A percentile compares a stretch with the other conserved stretches of the same genome.
Conservation (phyloP, 129 eudicot species). For the Chrysanthemum seticuspe region DNA sequence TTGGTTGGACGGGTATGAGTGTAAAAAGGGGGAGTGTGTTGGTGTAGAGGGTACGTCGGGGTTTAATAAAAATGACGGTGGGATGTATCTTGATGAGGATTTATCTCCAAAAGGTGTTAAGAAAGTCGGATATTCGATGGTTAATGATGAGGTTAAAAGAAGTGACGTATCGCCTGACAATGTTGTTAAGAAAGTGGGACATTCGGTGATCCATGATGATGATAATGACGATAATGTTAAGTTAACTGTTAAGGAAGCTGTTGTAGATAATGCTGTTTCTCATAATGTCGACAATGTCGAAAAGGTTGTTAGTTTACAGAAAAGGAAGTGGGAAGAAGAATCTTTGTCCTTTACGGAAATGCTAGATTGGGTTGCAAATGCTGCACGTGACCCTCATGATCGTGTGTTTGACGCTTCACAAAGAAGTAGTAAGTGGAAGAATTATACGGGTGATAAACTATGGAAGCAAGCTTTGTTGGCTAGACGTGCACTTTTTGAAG, state of each 20-base stretch:
- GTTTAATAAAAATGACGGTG: conserved; percentile 20
- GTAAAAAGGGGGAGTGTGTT: no score
- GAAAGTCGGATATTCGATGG: conserved; percentile 32
- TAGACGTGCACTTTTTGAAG: conserved; percentile 53
- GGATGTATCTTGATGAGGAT: conserved; percentile 24
- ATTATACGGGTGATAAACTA: conserved; percentile 30
- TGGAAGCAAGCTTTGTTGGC: conserved; percentile 50
- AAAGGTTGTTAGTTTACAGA: conserved; percentile 21
- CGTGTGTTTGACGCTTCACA: conserved; percentile 45
- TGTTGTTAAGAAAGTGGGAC: conserved; percentile 28
- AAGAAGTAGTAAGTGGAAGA: conserved; percentile 56
- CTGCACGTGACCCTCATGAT: conserved; percentile 56
- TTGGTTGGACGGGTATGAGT: conserved; percentile 29
- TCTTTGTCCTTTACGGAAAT: conserved; percentile 39
- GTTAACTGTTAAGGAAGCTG: conserved; percentile 21
- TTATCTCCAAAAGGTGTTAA: conserved; percentile 31
- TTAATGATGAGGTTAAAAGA: conserved; percentile 11
- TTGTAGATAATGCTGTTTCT: conserved; percentile 21
- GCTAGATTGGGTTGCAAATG: conserved; percentile 63
- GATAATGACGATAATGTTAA: conserved; percentile 21
- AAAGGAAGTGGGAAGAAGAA: conserved; percentile 57
- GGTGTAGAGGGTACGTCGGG: conserved; percentile 21
- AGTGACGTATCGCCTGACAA: conserved; percentile 24
- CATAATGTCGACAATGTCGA: conserved; percentile 4
- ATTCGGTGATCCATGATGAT: conserved; percentile 19